Evolutionary conservation across 106 monocot genomes (phyloP).

Genomic region (Acorus gramineus): DNA sequence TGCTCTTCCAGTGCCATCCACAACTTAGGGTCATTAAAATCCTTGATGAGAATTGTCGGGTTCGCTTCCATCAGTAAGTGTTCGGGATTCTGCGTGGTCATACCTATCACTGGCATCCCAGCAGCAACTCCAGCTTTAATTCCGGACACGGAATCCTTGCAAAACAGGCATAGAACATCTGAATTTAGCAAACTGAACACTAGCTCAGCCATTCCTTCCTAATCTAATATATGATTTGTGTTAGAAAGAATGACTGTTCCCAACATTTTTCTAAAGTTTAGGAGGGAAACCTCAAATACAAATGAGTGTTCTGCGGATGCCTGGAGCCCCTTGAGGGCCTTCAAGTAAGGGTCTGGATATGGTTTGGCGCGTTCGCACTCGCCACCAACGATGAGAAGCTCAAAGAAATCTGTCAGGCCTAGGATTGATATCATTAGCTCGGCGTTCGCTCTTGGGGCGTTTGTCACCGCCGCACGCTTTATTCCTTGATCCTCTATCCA

Average conservation of each 20-base stretch:
- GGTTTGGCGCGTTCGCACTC: constrained; percentile 77
- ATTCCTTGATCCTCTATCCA: constrained; percentile 55
- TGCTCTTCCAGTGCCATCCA: constrained; percentile 55
- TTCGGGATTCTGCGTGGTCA: constrained; percentile 60
- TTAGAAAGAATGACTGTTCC: too few species aligned
- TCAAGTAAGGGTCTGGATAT: constrained; percentile 80
- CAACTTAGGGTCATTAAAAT: constrained; percentile 70
- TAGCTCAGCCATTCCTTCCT: too few species aligned
- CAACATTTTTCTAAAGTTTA: too few species aligned
- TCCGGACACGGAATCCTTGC: constrained; percentile 68
- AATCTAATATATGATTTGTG: too few species aligned
- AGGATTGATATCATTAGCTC: constrained; percentile 75
- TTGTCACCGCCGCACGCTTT: constrained; percentile 83
- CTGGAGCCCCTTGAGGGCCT: constrained; percentile 42
- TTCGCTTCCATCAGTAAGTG: constrained; percentile 41
- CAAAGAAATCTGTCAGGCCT: constrained; percentile 75
- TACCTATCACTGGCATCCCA: constrained; percentile 61
- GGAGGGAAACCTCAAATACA: constrained; percentile 59
- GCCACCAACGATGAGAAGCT: constrained; percentile 46
- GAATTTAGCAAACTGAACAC: not conserved
- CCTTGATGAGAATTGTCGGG: constrained; percentile 51
- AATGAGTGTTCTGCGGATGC: constrained; percentile 55
- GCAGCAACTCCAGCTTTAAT: constrained; percentile 88
- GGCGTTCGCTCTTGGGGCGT: constrained; percentile 73
- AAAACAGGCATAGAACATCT: not conserved